phyloP scores from a whole-genome alignment of 352 stramenopile species.

The Aphanomyces astaci region DNA sequence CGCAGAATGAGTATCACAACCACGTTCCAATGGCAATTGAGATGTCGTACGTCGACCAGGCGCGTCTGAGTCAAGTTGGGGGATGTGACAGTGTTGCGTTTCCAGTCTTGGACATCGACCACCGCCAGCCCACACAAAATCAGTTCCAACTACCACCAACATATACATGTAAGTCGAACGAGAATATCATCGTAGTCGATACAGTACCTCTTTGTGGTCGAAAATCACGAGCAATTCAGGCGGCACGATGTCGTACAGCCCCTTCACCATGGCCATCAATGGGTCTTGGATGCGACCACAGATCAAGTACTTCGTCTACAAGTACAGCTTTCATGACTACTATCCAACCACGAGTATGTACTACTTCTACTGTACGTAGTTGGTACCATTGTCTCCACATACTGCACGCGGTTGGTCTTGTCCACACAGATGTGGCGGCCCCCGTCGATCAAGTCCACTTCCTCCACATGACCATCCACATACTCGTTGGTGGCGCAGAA shows the following conservation, averaged over 20 bases:
- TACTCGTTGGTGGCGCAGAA: slow-evolving; percentile 62
- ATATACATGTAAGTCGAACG: too few relatives aligned
- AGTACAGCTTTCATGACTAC: not conserved
- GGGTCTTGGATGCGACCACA: slow-evolving; percentile 84
- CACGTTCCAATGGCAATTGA: slow-evolving; percentile 32
- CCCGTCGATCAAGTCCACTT: slow-evolving; percentile 86
- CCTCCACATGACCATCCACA: slow-evolving; percentile 55
- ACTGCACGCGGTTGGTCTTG: slow-evolving; percentile 91
- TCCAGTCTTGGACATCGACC: slow-evolving; percentile 94
- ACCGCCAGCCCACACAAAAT: slow-evolving; percentile 91
- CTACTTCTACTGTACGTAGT: not conserved
- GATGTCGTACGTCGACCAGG: slow-evolving; percentile 22
- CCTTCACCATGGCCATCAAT: slow-evolving; percentile 84
- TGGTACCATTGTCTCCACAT: slow-evolving; percentile 86
- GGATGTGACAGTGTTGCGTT: slow-evolving; percentile 57
- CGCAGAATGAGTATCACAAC: not conserved
- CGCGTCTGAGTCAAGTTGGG: slow-evolving; percentile 47
- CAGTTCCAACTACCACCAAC: slow-evolving; percentile 89
- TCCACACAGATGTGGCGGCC: slow-evolving; percentile 89
- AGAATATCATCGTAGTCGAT: not conserved
- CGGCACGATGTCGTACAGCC: slow-evolving; percentile 90
- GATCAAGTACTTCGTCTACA: slow-evolving; percentile 89
- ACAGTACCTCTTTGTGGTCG: slow-evolving; percentile 88
- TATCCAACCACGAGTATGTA: not conserved
- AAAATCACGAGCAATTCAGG: slow-evolving; percentile 85